These are phyloP conservation scores for Colletotrichum echinochloae DNA, from an alignment of 2,329 filamentous ascomycete species.

Conservation along the genomic window DNA sequence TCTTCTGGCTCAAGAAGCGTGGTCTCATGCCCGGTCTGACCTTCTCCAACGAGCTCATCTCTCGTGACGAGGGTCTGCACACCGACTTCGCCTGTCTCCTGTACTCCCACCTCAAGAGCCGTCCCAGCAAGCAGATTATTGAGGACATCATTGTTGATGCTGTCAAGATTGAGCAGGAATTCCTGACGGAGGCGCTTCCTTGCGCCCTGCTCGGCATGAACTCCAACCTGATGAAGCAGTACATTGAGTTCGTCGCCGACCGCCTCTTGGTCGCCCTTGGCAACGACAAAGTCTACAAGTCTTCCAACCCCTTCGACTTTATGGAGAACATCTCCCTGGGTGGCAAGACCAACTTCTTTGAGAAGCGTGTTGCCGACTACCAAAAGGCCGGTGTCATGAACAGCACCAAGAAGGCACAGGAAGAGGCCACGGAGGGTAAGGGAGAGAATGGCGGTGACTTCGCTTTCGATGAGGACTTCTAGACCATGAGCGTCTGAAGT, in stretches of 20 bases:
- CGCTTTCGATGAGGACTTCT: constrained; percentile 97
- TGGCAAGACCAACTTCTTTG: constrained; percentile 99
- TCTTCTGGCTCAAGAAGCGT: constrained; percentile 99
- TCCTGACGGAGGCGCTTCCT: constrained; percentile 94
- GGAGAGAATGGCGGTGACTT: constrained; percentile 81
- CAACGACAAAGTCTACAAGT: constrained; percentile 93
- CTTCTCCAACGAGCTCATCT: constrained; percentile 99
- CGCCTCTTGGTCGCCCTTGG: constrained; percentile 92
- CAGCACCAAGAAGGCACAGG: constrained; percentile 81
- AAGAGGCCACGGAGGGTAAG: constrained; percentile 61
- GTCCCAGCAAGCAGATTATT: constrained; percentile 84
- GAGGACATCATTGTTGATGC: constrained; percentile 93
- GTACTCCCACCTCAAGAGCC: constrained; percentile 96
- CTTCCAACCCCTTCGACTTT: constrained; percentile 98
- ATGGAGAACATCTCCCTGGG: constrained; percentile 99
- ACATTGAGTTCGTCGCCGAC: constrained; percentile 99
- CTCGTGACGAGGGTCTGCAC: constrained; percentile 98
- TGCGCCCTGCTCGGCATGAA: constrained; percentile 98
- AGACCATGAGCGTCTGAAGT: constrained; percentile 54
- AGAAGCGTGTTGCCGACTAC: constrained; percentile 99
- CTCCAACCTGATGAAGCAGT: constrained; percentile 96
- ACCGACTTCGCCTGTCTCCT: constrained; percentile 98
- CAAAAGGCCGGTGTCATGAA: constrained; percentile 99
- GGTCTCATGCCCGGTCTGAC: constrained; percentile 98
- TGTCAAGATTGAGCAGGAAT: constrained; percentile 95